These are phyloP conservation scores for Oryza officinalis DNA, from an alignment of 176 grass and related monocot species.

Conservation along the genomic window DNA sequence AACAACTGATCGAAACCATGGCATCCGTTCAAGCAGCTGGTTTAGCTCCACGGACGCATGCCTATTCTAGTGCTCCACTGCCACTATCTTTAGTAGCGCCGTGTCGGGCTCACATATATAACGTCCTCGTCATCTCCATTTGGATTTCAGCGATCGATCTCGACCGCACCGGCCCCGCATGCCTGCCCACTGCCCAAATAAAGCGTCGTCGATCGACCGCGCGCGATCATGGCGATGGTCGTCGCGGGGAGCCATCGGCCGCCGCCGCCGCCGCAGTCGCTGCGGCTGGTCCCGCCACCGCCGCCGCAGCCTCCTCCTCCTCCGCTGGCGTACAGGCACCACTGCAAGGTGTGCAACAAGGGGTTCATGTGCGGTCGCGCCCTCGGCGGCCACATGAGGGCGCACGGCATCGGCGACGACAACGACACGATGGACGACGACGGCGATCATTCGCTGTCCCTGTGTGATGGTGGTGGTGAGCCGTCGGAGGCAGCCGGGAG, in stretches of 20 bases:
- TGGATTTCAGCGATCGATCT: not conserved
- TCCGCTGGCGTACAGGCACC: conserved; percentile 52
- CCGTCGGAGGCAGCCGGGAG: conserved; percentile 15
- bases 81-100: conserved; percentile 42
- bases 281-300: not conserved
- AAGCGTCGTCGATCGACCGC: not conserved
- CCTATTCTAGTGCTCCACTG: conserved; percentile 35
- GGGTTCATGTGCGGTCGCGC: conserved; percentile 69
- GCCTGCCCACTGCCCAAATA: conserved; percentile 18
- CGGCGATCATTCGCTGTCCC: not conserved
- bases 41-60: not conserved
- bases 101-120: conserved; percentile 6
- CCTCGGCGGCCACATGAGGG: conserved; percentile 86
- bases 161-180: not conserved
- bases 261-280: conserved; percentile 1
- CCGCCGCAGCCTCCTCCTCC: not conserved
- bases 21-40: not conserved
- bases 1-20: not conserved
- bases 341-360: conserved; percentile 85
- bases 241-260: conserved; percentile 51
- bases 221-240: conserved; percentile 49
- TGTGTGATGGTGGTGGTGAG: not conserved
- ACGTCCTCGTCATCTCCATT: not conserved
- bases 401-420: conserved; percentile 55
- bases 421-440: conserved; percentile 9